phyloP scores from a whole-genome alignment of 495 filamentous ascomycete species.

The Parathielavia hyrcaniae region DNA sequence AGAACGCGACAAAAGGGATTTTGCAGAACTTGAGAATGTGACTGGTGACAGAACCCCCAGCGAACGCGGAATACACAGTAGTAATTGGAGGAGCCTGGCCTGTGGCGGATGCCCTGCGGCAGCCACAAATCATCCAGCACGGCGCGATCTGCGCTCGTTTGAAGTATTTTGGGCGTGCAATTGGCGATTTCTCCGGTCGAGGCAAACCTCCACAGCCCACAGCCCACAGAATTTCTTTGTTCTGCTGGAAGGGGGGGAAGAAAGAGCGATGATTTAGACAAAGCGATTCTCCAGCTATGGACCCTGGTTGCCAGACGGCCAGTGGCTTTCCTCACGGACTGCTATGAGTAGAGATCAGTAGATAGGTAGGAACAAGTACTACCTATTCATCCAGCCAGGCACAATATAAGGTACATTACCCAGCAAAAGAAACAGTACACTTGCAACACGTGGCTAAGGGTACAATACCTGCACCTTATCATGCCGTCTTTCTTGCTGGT shows the following conservation, averaged over 20 bases:
- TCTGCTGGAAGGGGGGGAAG: neutral
- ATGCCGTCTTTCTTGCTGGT: slow-evolving; percentile 4
- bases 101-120: slow-evolving; percentile 4
- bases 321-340: no score
- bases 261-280: neutral
- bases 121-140: slow-evolving; percentile 2
- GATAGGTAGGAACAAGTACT: no score
- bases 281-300: neutral
- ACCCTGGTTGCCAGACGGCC: neutral
- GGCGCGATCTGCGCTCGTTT: slow-evolving; percentile 10
- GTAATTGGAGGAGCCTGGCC: neutral
- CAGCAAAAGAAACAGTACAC: no score
- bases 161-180: slow-evolving; percentile 4
- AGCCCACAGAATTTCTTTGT: neutral
- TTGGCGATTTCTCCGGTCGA: neutral
- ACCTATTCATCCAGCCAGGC: no score
- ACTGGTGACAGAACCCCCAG: neutral
- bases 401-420: no score
- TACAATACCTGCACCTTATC: neutral
- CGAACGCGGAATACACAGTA: no score
- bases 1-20: neutral
- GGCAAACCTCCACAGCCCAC: slow-evolving; percentile 2
- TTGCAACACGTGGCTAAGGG: no score
- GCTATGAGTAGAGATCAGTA: no score
- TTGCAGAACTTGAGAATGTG: slow-evolving; percentile 1